Evolutionary conservation across 495 filamentous ascomycete genomes (phyloP), one percentile per base, ranked within the genome.

Genomic region (Monascus purpureus): DNA sequence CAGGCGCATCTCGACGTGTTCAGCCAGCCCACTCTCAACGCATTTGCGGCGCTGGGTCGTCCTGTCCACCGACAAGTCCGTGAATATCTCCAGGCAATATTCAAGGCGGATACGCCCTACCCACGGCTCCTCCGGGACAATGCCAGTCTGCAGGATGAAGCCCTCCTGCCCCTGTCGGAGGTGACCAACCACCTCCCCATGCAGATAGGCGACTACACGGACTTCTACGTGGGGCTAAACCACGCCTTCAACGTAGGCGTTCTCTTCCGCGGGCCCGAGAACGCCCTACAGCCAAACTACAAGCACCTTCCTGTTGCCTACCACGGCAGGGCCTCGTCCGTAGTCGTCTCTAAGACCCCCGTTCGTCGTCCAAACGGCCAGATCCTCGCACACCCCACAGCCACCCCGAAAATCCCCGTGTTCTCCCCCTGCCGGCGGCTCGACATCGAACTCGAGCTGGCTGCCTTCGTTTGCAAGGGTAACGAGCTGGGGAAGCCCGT

Each of bases 171-270:
- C 0, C 51, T 73, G 26, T 61, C 66, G 6, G 52, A 67, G 3
- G 75, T 86, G 15, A 69, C 59, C 33, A 80, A 72, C 50, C 81
- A 93, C 36, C 49, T 95, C 9, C 88, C 88, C 4, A 75, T 96
- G 73, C 65, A 68, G 19, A 85, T 94, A 33, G 81, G 82, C n/a
- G 85, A 95, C 50, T 96, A 96, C 56, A 92, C 88, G 8, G 88
- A 96, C 57, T 96, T 96, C 63, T 96, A 84, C 57, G 88, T 80
- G n/a, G 88, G 88, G 16, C 56, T 76, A 32, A 76, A 93, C 47
- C 88, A 96, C 56, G 88, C 88, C 24, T 79, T 73, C 59, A 79
- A 81, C 34, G 68, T 80, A n/a, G 78, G 83, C 1, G 65, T 67
- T 14, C 60, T 95, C 32, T 90, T 94, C 63, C 76, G 87, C n/a